Evolutionary conservation across 306 rosid genomes (phyloP).

Genomic region (Hippophae tibetana): DNA sequence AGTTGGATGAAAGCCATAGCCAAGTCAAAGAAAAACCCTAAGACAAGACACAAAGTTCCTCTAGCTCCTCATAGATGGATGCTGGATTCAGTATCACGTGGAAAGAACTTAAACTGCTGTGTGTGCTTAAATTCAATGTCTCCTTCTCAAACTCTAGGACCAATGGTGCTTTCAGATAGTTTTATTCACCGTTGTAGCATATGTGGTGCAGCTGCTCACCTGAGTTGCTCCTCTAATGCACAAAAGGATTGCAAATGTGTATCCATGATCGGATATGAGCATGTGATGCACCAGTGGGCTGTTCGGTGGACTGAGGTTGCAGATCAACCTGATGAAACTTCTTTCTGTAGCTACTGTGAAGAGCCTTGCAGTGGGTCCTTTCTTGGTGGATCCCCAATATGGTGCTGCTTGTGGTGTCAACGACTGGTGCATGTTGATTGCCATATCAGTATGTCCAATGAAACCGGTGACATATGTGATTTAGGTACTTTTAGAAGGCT

Average conservation of each 20-base stretch:
- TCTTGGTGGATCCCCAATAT: slow-evolving; percentile 96
- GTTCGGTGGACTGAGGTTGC: slow-evolving; percentile 88
- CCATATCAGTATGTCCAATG: slow-evolving; percentile 66
- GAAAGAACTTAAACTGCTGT: slow-evolving; percentile 86
- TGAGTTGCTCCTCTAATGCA: slow-evolving; percentile 69
- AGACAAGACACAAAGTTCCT: slow-evolving; percentile 64
- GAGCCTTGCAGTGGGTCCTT: slow-evolving; percentile 90
- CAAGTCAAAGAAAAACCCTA: slow-evolving; percentile 82
- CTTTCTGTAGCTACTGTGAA: slow-evolving; percentile 89
- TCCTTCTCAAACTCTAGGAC: slow-evolving; percentile 82
- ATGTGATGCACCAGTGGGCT: slow-evolving; percentile 90
- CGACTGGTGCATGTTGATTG: slow-evolving; percentile 92
- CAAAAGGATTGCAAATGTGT: slow-evolving; percentile 93
- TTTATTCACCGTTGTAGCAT: slow-evolving; percentile 65
- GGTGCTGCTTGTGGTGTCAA: slow-evolving; percentile 99
- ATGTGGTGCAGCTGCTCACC: slow-evolving; percentile 89
- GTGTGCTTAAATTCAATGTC: slow-evolving; percentile 71
- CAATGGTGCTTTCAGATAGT: slow-evolving; percentile 65
- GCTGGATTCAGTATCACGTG: slow-evolving; percentile 70
- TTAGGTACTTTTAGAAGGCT: slow-evolving; percentile 81
- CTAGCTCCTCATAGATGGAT: slow-evolving; percentile 68
- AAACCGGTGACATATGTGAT: slow-evolving; percentile 90
- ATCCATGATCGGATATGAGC: slow-evolving; percentile 73
- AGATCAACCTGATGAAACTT: slow-evolving; percentile 74
- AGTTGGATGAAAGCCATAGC: slow-evolving; percentile 98